Evolutionary conservation across 768 basidiomycete species (phyloP), one percentile per base, ranked within the genome.

Genomic region (Amanita brunnescens): DNA sequence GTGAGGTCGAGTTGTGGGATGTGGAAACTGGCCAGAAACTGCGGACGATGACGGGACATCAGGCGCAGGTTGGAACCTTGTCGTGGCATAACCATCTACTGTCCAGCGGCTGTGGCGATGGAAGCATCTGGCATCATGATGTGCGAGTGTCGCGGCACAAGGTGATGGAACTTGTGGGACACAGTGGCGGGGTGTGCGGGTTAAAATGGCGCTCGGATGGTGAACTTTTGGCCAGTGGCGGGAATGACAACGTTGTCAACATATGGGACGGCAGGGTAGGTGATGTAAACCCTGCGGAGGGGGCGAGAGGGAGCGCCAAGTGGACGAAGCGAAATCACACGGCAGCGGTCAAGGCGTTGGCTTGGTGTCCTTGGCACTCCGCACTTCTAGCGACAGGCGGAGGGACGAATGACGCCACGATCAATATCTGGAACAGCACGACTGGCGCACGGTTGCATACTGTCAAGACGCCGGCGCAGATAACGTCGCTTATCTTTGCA

Each of bases 311-410:
- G 2, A 76, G 67, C 62, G 82, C 91, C 0, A 92, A 91, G 62
- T 93, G 90, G 89, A 89, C 87, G 20, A 93, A 94, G 67, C 72
- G 86, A 41, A 92, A 90, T 63, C 92, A 95, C 63, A 89, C 87
- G 0, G 92, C 91, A 0, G 92, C 92, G 1, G 85, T 87, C 52
- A 87, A 87, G 73, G 94, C 93, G 1, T 71, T 99, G 49, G 91
- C 92, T 1, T 99, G 96, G 92, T 95, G 91, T 56, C 92, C 95
- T 0, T 98, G 96, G 96, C 89, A 93, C 67, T 80, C 85, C 0
- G 84, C 87, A 2, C 75, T 97, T 14, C 80, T 98, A 46, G 94
- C 95, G 2, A 83, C 88, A 0, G 96, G 96, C 0, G 95, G 96
- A 0, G 96, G 96, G 0, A 94, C 95, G 2, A 87, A 87, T 57